Conservation (phyloP, 805 yeast species). For the Suhomyces sp. region DNA sequence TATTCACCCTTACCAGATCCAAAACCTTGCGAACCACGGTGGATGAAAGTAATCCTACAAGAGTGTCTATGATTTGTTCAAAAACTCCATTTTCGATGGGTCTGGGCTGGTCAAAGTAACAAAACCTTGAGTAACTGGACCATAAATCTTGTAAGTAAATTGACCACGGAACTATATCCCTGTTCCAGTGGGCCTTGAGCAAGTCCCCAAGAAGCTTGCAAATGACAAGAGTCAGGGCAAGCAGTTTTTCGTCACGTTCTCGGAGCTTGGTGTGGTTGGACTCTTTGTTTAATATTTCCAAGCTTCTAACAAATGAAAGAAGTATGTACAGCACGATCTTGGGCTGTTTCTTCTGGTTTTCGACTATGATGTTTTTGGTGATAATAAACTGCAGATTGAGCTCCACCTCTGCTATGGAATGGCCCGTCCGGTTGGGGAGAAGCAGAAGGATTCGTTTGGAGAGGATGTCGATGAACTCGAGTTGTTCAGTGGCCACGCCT, state of each 20-base stretch:
- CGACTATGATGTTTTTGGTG: conserved; percentile 30
- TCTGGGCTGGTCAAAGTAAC: conserved; percentile 30
- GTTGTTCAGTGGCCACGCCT: conserved; percentile 5
- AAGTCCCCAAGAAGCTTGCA: conserved; percentile 31
- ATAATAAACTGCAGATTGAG: conserved; percentile 38
- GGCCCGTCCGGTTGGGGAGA: conserved; percentile 41
- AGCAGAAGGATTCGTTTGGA: conserved; percentile 31
- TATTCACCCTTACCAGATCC: conserved; percentile 24
- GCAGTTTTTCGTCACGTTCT: conserved; percentile 30
- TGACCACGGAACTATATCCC: conserved; percentile 13
- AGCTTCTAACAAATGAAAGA: conserved; percentile 19
- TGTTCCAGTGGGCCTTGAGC: conserved; percentile 30
- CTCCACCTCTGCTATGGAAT: conserved; percentile 39
- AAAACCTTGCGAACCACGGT: conserved; percentile 29
- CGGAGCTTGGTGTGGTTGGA: conserved; percentile 19
- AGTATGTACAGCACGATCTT: conserved; percentile 21
- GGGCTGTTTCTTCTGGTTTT: conserved; percentile 13
- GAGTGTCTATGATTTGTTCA: conserved; percentile 25
- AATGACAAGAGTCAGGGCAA: conserved; percentile 33
- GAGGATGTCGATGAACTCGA: conserved; percentile 24
- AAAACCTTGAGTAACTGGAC: conserved; percentile 25
- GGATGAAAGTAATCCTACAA: conserved; percentile 30
- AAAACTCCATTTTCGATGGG: conserved; percentile 21
- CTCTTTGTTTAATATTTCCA: conserved; percentile 27
- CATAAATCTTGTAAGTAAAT: conserved; percentile 11